phyloP scores from a whole-genome alignment of 164 flowering plant genomes.

The Macadamia integrifolia region DNA sequence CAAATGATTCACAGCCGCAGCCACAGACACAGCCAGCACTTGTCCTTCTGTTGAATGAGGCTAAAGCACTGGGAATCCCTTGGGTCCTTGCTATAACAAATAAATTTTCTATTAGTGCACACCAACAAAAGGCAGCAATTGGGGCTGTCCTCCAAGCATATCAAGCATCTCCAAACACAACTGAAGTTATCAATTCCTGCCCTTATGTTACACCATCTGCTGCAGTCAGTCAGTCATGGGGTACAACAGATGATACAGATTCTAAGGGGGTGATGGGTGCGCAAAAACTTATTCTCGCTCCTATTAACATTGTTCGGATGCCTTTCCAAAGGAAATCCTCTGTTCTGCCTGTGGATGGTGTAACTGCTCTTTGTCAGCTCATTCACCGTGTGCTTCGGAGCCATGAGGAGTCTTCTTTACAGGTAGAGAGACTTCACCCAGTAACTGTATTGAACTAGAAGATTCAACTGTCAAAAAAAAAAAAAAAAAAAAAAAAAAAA shows the following conservation, averaged over 20 bases:
- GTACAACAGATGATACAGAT: constrained; percentile 24
- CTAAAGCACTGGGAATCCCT: constrained; percentile 83
- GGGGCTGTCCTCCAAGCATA: constrained; percentile 68
- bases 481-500: too few species aligned
- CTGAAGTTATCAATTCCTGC: constrained; percentile 74
- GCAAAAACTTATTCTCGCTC: constrained; percentile 49
- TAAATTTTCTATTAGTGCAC: constrained; percentile 92
- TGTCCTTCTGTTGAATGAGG: constrained; percentile 73
- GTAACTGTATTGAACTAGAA: too few species aligned
- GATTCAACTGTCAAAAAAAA: too few species aligned
- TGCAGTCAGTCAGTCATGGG: constrained; percentile 39
- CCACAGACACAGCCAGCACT: constrained; percentile 71
- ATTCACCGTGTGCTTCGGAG: constrained; percentile 58
- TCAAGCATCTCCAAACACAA: constrained; percentile 56
- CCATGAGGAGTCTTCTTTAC: constrained; percentile 72
- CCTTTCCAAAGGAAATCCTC: constrained; percentile 71
- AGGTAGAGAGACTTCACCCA: constrained; percentile 38
- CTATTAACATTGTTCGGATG: constrained; percentile 58
- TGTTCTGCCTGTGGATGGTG: constrained; percentile 78
- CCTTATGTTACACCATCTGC: constrained; percentile 70
- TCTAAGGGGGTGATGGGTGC: constrained; percentile 30
- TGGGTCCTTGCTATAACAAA: constrained; percentile 96
- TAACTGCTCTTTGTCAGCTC: constrained; percentile 55
- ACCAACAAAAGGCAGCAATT: constrained; percentile 72
- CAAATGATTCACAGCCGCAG: constrained; percentile 39